Evolutionary conservation across 106 monocot species (phyloP).

Genomic region (Dendrobium huoshanense): DNA sequence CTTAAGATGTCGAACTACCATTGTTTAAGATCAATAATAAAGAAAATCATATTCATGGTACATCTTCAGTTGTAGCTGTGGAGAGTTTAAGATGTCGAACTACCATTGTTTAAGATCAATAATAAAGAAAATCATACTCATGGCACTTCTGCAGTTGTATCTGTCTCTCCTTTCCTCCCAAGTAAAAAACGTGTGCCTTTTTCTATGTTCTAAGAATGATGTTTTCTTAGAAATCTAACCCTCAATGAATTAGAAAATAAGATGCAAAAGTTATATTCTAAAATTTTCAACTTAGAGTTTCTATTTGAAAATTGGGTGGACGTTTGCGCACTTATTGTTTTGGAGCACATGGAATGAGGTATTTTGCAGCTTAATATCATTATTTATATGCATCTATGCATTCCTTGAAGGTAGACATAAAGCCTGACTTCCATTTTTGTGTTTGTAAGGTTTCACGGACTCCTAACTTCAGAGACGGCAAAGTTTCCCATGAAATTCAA

Average conservation of each 20-base stretch:
- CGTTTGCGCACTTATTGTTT: background rate
- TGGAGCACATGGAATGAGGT: background rate
- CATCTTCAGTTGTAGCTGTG: background rate
- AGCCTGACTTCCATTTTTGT: background rate
- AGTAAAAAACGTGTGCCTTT: background rate
- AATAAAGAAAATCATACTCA: background rate
- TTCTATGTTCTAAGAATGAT: background rate
- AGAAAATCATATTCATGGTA: background rate
- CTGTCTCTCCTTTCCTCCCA: background rate
- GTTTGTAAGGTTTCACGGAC: constrained; percentile 22
- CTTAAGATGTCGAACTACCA: background rate
- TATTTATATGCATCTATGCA: background rate
- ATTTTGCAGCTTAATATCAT: background rate
- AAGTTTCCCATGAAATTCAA: constrained; percentile 24
- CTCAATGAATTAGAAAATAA: background rate
- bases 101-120: background rate
- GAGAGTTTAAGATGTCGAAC: background rate
- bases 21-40: background rate
- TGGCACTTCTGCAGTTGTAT: background rate
- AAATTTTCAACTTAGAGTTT: background rate
- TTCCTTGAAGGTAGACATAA: background rate
- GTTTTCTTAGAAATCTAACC: background rate
- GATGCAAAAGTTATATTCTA: background rate
- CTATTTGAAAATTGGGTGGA: background rate
- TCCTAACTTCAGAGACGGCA: constrained; percentile 21